Conservation (phyloP, 1,284 basidiomycete genomes). For the Earliella scabrosa region DNA sequence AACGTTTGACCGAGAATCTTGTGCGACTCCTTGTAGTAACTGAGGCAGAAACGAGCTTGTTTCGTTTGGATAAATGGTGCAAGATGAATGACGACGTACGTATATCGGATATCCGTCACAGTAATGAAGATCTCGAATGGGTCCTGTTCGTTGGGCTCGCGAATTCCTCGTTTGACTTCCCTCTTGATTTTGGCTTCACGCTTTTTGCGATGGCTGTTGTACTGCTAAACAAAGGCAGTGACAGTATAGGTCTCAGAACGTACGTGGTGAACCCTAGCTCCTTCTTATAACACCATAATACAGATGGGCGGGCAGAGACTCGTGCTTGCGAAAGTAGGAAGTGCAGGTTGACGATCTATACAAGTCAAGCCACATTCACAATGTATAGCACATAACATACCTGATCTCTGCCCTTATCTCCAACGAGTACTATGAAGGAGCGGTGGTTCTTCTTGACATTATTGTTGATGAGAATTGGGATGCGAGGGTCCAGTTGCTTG, state of each 20-base stretch:
- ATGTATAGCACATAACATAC: slow-evolving; percentile 41
- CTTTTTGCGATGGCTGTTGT: slow-evolving; percentile 90
- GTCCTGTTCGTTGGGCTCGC: slow-evolving; percentile 94
- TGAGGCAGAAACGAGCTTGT: too few relatives aligned
- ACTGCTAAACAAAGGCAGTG: background rate
- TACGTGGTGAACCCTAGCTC: slow-evolving; percentile 93
- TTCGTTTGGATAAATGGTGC: too few relatives aligned
- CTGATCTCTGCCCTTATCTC: slow-evolving; percentile 94
- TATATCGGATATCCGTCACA: slow-evolving; percentile 99
- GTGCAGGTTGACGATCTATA: slow-evolving; percentile 92
- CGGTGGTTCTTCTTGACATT: slow-evolving; percentile 93
- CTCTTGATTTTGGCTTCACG: slow-evolving; percentile 94
- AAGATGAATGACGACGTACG: too few relatives aligned
- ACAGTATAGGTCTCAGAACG: slow-evolving; percentile 28
- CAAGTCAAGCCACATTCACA: background rate
- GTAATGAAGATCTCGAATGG: slow-evolving; percentile 99
- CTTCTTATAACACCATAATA: slow-evolving; percentile 98
- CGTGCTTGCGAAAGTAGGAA: slow-evolving; percentile 92
- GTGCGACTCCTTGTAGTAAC: slow-evolving; percentile 92
- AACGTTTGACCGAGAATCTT: slow-evolving; percentile 98
- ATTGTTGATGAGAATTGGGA: slow-evolving; percentile 91
- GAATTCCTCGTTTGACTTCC: slow-evolving; percentile 91
- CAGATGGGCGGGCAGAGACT: slow-evolving; percentile 87
- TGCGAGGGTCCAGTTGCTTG: slow-evolving; percentile 89
- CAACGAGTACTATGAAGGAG: slow-evolving; percentile 96